phyloP scores from a whole-genome alignment of 441 rosid genomes.

The Erodium moschatum region DNA sequence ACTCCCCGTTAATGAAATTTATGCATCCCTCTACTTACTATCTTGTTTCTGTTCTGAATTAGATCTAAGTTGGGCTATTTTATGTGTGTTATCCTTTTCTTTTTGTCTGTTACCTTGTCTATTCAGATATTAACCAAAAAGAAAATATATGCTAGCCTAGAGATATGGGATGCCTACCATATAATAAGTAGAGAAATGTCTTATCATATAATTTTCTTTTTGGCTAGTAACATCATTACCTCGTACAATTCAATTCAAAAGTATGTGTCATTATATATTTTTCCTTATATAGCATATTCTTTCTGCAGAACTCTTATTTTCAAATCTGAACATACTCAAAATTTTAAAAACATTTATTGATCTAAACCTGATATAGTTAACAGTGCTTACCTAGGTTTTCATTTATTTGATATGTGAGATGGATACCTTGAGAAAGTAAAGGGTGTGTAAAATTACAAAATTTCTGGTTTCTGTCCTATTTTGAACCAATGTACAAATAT shows the following conservation, averaged over 20 bases:
- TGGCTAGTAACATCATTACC: not conserved
- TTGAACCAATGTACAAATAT: not conserved
- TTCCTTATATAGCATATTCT: not conserved
- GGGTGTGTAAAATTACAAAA: not conserved
- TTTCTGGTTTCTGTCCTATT: not conserved
- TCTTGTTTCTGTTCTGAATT: not conserved
- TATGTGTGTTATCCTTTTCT: not conserved
- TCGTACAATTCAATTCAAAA: not conserved
- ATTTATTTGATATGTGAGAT: not conserved
- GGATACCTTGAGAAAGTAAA: not conserved
- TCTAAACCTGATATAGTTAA: not conserved
- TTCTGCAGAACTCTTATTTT: not conserved
- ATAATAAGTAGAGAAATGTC: no score
- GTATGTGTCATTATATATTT: not conserved
- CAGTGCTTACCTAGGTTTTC: not conserved
- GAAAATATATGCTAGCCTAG: no score
- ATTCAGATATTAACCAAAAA: not conserved
- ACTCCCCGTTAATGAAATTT: conserved; percentile 8
- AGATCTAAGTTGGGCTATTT: not conserved
- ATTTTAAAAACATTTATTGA: not conserved
- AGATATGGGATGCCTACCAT: no score
- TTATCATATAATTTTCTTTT: no score
- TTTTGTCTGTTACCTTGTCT: not conserved
- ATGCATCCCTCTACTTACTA: not conserved
- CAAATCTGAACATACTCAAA: not conserved